Percentiles rank a stretch among this genome's conserved stretches.
These are phyloP conservation scores for Polygonum maritimum DNA, from an alignment of 148 eudicot species.

Conservation along the genomic window DNA sequence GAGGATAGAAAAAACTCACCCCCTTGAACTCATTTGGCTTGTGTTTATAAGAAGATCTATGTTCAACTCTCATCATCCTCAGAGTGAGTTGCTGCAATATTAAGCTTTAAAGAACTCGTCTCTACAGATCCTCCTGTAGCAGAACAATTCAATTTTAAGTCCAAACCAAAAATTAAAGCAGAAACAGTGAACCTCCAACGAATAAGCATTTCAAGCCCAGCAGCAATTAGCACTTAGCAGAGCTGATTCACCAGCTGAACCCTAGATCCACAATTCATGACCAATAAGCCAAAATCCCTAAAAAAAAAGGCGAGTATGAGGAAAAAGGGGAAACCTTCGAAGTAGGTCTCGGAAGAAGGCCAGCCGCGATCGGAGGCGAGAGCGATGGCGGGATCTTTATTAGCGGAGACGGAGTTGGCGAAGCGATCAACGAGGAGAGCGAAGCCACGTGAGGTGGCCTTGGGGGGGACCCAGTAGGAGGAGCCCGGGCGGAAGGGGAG, in stretches of 20 bases:
- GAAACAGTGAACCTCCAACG: background rate
- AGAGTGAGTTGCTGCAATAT: slow-evolving; percentile 9
- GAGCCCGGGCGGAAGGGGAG: slow-evolving; percentile 57
- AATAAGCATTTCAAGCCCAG: background rate
- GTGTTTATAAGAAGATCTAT: background rate
- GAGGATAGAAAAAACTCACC: background rate
- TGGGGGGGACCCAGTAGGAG: slow-evolving; percentile 87
- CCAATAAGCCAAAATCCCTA: background rate
- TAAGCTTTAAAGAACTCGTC: slow-evolving; percentile 8
- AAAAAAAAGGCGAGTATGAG: background rate
- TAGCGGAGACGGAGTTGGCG: slow-evolving; percentile 18
- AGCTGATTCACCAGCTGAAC: background rate
- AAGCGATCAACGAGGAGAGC: slow-evolving; percentile 34
- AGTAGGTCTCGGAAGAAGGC: slow-evolving; percentile 55
- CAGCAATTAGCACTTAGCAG: background rate
- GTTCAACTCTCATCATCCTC: slow-evolving; percentile 36
- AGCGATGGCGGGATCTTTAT: slow-evolving; percentile 26
- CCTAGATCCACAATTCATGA: background rate
- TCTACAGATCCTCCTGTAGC: slow-evolving; percentile 31
- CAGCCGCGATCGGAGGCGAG: slow-evolving; percentile 37
- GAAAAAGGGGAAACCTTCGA: slow-evolving; percentile 20
- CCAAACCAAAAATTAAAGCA: background rate
- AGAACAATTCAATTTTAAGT: background rate
- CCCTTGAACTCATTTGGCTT: background rate
- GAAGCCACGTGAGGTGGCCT: slow-evolving; percentile 32